These are phyloP conservation scores for Mycena metata DNA, from an alignment of 768 basidiomycete genomes.

Conservation along the genomic window DNA sequence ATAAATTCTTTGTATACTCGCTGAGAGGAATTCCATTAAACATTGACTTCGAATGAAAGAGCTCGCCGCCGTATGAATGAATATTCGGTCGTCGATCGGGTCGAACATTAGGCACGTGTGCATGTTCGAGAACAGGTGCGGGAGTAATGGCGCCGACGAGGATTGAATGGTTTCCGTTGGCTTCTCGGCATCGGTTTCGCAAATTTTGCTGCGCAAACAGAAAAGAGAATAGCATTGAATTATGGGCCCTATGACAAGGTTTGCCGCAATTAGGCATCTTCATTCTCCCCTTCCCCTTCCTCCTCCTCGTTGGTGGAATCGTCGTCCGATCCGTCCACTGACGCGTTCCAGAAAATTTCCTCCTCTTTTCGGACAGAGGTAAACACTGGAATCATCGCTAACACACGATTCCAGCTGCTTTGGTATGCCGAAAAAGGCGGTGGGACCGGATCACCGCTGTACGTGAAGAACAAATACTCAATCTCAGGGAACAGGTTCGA, in stretches of 20 bases:
- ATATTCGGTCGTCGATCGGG: too few species aligned
- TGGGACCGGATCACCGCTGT: too few species aligned
- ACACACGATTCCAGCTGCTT: constrained; percentile 17
- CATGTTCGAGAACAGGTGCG: background rate
- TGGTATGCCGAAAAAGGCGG: background rate
- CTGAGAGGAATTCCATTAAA: background rate
- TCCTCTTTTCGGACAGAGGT: constrained; percentile 19
- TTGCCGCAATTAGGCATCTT: too few species aligned
- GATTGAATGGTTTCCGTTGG: background rate
- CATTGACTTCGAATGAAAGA: background rate
- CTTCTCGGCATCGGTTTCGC: background rate
- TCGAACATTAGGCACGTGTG: constrained; percentile 20
- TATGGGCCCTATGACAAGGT: too few species aligned
- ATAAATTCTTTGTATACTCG: too few species aligned
- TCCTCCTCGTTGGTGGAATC: background rate
- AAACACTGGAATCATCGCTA: constrained; percentile 15
- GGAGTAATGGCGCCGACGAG: background rate
- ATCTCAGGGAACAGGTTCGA: constrained; percentile 25
- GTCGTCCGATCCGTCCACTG: background rate
- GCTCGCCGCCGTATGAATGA: background rate
- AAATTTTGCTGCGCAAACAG: too few species aligned
- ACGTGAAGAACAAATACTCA: constrained; percentile 3
- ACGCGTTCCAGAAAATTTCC: constrained; percentile 15
- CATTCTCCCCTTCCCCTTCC: too few species aligned
- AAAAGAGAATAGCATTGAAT: too few species aligned